phyloP scores from a whole-genome alignment of 805 yeast genomes.

The Tetrapisispora pingtungensis region DNA sequence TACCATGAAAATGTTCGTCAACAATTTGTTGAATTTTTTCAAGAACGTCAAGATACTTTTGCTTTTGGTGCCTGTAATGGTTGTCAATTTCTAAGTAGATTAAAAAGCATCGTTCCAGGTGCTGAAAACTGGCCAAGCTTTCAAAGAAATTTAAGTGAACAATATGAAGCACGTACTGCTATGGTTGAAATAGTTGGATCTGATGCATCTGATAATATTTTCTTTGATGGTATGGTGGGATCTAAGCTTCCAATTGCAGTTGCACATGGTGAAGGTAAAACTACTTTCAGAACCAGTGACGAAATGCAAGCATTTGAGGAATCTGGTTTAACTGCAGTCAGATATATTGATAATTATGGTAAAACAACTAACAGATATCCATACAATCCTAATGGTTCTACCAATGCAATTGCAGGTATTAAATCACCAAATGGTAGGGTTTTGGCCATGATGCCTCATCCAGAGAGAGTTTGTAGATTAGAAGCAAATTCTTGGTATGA shows the following conservation, averaged over 20 bases:
- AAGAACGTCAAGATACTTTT: constrained; percentile 80
- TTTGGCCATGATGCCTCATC: constrained; percentile 98
- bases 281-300: constrained; percentile 46
- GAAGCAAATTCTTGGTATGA: constrained; percentile 93
- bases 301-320: constrained; percentile 40
- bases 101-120: constrained; percentile 79
- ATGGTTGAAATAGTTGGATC: constrained; percentile 71
- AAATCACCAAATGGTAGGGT: constrained; percentile 88
- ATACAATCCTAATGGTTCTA: constrained; percentile 93
- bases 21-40: constrained; percentile 75
- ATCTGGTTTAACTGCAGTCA: constrained; percentile 51
- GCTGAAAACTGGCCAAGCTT: constrained; percentile 88
- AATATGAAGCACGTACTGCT: constrained; percentile 89
- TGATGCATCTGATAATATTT: constrained; percentile 43
- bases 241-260: constrained; percentile 92
- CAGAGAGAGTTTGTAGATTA: constrained; percentile 84
- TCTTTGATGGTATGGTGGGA: constrained; percentile 86
- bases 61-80: constrained; percentile 99
- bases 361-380: constrained; percentile 75
- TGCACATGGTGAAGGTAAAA: constrained; percentile 98
- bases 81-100: constrained; percentile 87
- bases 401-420: constrained; percentile 87
- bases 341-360: constrained; percentile 89
- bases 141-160: constrained; percentile 84
- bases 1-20: constrained; percentile 67